phyloP scores from a whole-genome alignment of 257 asterid genomes.

The Avicennia marina region DNA sequence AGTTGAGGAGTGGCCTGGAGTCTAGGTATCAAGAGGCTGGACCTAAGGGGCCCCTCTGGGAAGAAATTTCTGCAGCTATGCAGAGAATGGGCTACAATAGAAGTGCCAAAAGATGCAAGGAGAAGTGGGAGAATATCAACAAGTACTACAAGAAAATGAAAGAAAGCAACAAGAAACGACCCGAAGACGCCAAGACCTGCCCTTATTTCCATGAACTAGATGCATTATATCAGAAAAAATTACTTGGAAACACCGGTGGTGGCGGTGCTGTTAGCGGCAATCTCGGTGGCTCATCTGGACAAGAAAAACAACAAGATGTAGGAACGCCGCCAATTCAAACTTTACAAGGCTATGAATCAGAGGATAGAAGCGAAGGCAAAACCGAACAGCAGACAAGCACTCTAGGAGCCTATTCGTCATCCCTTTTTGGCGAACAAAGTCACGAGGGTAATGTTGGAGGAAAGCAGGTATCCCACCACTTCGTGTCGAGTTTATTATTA shows the following conservation, averaged over 20 bases:
- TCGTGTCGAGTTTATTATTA: neutral
- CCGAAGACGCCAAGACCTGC: slow-evolving; percentile 38
- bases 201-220: slow-evolving; percentile 38
- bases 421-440: slow-evolving; percentile 14
- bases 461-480: slow-evolving; percentile 33
- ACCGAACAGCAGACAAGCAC: slow-evolving; percentile 2
- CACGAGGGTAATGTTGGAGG: slow-evolving; percentile 11
- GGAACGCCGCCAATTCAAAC: slow-evolving; percentile 7
- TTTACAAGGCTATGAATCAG: neutral
- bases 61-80: slow-evolving; percentile 36
- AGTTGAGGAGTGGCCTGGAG: slow-evolving; percentile 33
- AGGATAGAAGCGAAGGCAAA: slow-evolving; percentile 5
- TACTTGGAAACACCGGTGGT: slow-evolving; percentile 7
- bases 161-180: slow-evolving; percentile 39
- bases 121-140: slow-evolving; percentile 67
- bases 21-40: slow-evolving; percentile 28
- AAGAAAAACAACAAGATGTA: slow-evolving; percentile 4
- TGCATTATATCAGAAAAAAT: slow-evolving; percentile 23
- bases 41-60: slow-evolving; percentile 43
- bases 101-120: slow-evolving; percentile 51
- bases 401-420: slow-evolving; percentile 13
- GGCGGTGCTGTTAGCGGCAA: neutral
- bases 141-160: slow-evolving; percentile 50
- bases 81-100: slow-evolving; percentile 36
- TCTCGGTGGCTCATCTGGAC: slow-evolving; percentile 8